phyloP scores from a whole-genome alignment of 164 flowering plant genomes.

The Piper betle region DNA sequence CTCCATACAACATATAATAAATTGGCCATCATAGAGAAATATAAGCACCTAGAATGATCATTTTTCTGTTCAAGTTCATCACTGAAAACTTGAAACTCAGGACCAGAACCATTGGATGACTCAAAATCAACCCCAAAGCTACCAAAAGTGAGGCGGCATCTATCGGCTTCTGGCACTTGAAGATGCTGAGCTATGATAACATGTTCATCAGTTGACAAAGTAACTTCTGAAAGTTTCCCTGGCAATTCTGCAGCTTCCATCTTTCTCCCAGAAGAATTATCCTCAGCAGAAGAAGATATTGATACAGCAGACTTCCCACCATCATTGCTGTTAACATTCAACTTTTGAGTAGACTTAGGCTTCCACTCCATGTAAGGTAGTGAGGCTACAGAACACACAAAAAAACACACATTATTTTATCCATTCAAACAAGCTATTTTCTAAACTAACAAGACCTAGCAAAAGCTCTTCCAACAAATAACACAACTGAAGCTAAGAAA shows the following conservation, averaged over 20 bases:
- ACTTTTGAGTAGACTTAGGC: conserved; percentile 67
- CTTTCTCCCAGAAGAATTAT: conserved; percentile 24
- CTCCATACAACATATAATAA: conserved; percentile 5
- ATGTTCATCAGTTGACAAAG: conserved; percentile 46
- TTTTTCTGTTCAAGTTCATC: conserved; percentile 25
- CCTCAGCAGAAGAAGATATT: conserved; percentile 21
- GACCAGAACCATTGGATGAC: conserved; percentile 15
- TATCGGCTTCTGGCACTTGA: conserved; percentile 73
- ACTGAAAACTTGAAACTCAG: conserved; percentile 24
- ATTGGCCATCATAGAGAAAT: conserved; percentile 28
- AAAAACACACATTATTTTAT: too few relatives aligned
- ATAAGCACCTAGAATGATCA: conserved; percentile 25
- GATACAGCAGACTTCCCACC: conserved; percentile 40
- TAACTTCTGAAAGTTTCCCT: conserved; percentile 39
- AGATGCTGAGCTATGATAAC: conserved; percentile 86
- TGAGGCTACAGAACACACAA: conserved; percentile 29
- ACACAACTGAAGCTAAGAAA: too few relatives aligned
- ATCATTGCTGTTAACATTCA: conserved; percentile 28
- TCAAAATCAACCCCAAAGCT: conserved; percentile 64
- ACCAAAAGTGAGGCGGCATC: conserved; percentile 66
- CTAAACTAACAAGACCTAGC: too few relatives aligned
- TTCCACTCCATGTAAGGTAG: conserved; percentile 82
- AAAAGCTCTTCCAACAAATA: too few relatives aligned
- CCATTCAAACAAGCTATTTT: neutral
- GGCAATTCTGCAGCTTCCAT: conserved; percentile 32